Percentiles rank a stretch among this genome's conserved stretches.
Evolutionary conservation across 371 early-diverging fungal species (phyloP).

Genomic region (Rhizopus arrhizus): DNA sequence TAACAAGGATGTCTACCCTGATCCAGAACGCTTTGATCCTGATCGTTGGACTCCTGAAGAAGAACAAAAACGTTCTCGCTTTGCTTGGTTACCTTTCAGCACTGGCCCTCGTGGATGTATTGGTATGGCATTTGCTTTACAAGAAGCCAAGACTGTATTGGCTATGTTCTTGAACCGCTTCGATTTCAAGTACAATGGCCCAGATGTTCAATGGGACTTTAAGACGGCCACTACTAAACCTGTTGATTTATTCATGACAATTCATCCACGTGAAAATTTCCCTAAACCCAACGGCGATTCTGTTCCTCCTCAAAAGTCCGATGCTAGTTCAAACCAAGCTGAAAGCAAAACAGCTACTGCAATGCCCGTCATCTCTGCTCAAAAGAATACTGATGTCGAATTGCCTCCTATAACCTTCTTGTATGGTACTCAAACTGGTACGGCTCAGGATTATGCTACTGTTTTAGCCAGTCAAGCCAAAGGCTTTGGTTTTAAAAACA

Average conservation of each 20-base stretch:
- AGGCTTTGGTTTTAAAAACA: conserved; percentile 47
- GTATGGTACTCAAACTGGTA: conserved; percentile 61
- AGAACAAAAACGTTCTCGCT: conserved; percentile 54
- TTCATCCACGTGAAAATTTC: conserved; percentile 46
- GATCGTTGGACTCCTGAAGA: conserved; percentile 59
- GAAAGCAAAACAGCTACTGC: conserved; percentile 7
- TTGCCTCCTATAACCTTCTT: conserved; percentile 52
- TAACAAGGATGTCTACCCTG: conserved; percentile 48
- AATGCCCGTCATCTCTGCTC: conserved; percentile 15
- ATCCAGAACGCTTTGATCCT: conserved; percentile 56
- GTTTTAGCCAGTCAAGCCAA: conserved; percentile 45
- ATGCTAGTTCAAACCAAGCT: conserved; percentile 3
- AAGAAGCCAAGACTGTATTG: conserved; percentile 62
- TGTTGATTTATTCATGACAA: conserved; percentile 33
- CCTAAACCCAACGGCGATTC: conserved; percentile 34
- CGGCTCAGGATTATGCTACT: conserved; percentile 57
- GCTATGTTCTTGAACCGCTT: conserved; percentile 50
- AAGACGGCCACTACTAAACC: conserved; percentile 47
- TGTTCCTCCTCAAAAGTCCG: background rate
- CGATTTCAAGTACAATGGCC: conserved; percentile 47
- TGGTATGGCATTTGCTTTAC: conserved; percentile 58
- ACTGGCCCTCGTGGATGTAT: conserved; percentile 53
- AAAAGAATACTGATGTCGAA: background rate
- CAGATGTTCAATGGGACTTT: conserved; percentile 36
- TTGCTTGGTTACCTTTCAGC: conserved; percentile 62